phyloP scores from a whole-genome alignment of 192 early-diverging fungal species.

The Chytriomyces sp. region DNA sequence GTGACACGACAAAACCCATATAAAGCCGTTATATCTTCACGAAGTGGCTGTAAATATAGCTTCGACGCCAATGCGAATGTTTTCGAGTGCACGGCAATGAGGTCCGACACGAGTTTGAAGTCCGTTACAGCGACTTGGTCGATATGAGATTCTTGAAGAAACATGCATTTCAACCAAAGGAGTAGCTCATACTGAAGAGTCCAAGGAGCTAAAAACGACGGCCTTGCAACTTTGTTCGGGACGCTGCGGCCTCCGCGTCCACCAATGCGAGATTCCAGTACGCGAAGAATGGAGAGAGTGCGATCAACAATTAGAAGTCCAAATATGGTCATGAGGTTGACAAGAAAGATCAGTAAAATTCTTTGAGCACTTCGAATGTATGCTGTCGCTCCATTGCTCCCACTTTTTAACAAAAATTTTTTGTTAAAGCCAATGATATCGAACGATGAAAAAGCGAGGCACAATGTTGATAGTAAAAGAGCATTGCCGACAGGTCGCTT shows the following conservation, averaged over 20 bases:
- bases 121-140: conserved; percentile 1
- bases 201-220: neutral
- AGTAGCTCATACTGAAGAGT: conserved; percentile 3
- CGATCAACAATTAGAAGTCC: conserved; percentile 35
- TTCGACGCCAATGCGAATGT: conserved; percentile 33
- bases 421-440: conserved; percentile 45
- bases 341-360: conserved; percentile 49
- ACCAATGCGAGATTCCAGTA: conserved; percentile 18
- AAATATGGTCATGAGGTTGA: conserved; percentile 44
- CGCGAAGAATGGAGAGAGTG: conserved; percentile 23
- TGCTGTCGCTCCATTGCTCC: no score
- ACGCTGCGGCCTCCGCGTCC: neutral
- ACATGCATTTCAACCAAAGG: neutral
- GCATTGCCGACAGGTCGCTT: neutral
- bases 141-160: neutral
- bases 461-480: conserved; percentile 44
- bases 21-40: conserved; percentile 28
- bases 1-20: conserved; percentile 43
- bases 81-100: conserved; percentile 25
- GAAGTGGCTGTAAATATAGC: conserved; percentile 30
- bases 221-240: neutral
- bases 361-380: no score
- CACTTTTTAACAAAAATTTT: conserved; percentile 51
- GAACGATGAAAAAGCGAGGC: conserved; percentile 50
- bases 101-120: neutral